Evolutionary conservation across 257 asterid genomes (phyloP).

Genomic region (Solanum bulbocastanum): DNA sequence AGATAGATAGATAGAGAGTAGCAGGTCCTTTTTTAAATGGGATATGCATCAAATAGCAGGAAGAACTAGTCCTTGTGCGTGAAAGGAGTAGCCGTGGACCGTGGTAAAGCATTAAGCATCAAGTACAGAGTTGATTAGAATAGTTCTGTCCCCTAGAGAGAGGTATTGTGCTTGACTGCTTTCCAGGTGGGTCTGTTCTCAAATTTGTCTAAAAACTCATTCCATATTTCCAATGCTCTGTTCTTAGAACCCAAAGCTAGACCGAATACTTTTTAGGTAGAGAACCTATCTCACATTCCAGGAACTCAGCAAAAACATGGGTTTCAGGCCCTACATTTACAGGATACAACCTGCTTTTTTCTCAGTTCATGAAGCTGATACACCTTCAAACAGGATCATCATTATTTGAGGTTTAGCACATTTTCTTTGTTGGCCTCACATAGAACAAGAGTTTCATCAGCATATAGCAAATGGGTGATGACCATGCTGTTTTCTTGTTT

Average conservation of each 20-base stretch:
- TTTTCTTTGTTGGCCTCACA: neutral
- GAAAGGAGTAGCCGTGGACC: neutral
- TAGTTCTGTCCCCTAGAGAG: neutral
- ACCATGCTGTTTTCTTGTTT: neutral
- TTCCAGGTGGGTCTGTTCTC: neutral
- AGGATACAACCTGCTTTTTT: neutral
- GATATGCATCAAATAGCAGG: neutral
- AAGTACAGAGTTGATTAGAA: neutral
- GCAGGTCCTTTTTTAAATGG: neutral
- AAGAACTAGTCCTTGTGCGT: neutral
- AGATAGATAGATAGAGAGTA: neutral
- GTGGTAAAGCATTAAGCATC: neutral
- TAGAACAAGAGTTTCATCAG: neutral
- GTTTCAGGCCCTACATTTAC: neutral
- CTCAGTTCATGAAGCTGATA: neutral
- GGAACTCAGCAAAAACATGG: neutral
- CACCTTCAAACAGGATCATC: neutral
- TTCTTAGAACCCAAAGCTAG: neutral
- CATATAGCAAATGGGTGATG: neutral
- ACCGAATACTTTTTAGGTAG: neutral
- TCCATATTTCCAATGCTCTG: neutral
- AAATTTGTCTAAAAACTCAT: neutral
- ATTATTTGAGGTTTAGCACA: neutral
- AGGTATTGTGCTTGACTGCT: neutral
- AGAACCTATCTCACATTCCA: neutral